These are phyloP conservation scores for Pascua guehoae DNA, from an alignment of 1,284 basidiomycete species.

Conservation along the genomic window DNA sequence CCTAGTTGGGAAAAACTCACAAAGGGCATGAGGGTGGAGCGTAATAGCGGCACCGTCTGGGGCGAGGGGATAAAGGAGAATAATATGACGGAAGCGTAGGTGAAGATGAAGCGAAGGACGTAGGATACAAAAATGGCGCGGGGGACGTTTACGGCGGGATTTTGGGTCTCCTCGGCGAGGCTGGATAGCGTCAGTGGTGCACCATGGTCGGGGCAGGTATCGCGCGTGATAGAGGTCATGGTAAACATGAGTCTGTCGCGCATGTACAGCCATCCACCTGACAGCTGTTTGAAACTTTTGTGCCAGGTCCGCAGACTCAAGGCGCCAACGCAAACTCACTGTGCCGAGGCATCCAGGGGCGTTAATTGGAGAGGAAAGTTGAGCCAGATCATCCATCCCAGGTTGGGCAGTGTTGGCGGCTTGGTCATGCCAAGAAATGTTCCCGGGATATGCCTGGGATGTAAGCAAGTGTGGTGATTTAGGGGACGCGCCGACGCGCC, in stretches of 20 bases:
- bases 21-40: background rate
- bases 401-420: background rate
- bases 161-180: slow-evolving; percentile 25
- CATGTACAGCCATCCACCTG: too few relatives aligned
- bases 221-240: too few relatives aligned
- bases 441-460: background rate
- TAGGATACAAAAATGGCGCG: slow-evolving; percentile 39
- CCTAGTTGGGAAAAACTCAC: background rate
- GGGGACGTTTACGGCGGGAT: slow-evolving; percentile 42
- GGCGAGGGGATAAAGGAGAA: background rate
- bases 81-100: background rate
- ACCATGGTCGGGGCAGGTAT: too few relatives aligned
- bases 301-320: too few relatives aligned
- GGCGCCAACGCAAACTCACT: background rate
- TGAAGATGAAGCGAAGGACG: slow-evolving; percentile 9
- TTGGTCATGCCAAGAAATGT: background rate
- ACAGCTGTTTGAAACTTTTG: too few relatives aligned
- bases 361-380: background rate
- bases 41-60: background rate
- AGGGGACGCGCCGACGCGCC: too few relatives aligned
- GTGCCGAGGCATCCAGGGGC: background rate
- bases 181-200: background rate
- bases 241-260: too few relatives aligned
- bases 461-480: background rate
- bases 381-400: background rate